Conservation (phyloP, 805 yeast genomes). For the Candida alai region DNA sequence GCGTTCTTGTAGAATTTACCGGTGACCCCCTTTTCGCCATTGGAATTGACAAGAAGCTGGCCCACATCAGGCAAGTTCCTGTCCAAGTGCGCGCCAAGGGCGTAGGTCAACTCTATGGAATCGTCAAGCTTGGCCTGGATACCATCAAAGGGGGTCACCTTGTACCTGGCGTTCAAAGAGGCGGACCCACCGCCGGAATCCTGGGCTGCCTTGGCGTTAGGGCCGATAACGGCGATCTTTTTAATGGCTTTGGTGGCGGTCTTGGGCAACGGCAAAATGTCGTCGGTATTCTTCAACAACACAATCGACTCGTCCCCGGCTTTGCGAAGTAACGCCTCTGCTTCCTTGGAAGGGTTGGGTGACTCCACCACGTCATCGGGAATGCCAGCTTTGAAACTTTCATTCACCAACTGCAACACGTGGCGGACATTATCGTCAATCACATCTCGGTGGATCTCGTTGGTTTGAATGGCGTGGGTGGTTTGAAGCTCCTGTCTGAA, state of each 20-base stretch:
- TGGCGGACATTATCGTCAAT: constrained; percentile 47
- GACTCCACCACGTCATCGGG: constrained; percentile 32
- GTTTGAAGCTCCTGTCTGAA: constrained; percentile 40
- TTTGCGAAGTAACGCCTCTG: constrained; percentile 38
- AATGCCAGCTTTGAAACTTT: constrained; percentile 36
- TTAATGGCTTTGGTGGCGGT: constrained; percentile 8
- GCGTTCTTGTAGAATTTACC: constrained; percentile 18
- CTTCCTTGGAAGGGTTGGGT: constrained; percentile 44
- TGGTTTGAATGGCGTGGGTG: constrained; percentile 38
- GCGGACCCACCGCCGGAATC: constrained; percentile 66
- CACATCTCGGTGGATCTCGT: constrained; percentile 36
- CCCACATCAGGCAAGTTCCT: constrained; percentile 30
- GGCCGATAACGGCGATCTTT: constrained; percentile 53
- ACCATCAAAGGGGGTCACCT: constrained; percentile 48
- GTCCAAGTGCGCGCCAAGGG: constrained; percentile 32
- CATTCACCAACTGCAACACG: constrained; percentile 46
- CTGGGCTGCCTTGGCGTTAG: constrained; percentile 48
- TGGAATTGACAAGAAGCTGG: constrained; percentile 13
- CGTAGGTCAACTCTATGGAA: constrained; percentile 20
- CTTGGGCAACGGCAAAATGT: constrained; percentile 43
- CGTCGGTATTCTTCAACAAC: constrained; percentile 49
- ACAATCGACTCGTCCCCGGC: constrained; percentile 51
- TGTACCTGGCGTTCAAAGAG: constrained; percentile 44
- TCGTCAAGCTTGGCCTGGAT: constrained; percentile 29
- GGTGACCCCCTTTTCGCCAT: constrained; percentile 21